These are phyloP conservation scores for Cryphonectria parasitica DNA, from an alignment of 2,329 filamentous ascomycete species.

Conservation along the genomic window DNA sequence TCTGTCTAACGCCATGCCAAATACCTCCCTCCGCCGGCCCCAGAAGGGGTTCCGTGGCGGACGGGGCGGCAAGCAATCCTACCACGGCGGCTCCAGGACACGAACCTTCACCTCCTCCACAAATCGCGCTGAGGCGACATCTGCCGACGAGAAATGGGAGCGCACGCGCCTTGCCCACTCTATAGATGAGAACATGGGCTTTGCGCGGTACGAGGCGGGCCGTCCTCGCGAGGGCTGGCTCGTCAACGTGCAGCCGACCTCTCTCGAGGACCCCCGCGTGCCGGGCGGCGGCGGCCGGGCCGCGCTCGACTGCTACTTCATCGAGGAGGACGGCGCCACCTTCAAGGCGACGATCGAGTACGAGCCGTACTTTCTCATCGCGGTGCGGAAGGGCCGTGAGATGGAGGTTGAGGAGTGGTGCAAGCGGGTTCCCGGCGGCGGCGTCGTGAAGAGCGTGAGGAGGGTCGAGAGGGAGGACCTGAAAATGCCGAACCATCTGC, in stretches of 20 bases:
- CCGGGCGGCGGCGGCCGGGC: slow-evolving; percentile 85
- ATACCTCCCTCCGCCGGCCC: slow-evolving; percentile 62
- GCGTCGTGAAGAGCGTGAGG: slow-evolving; percentile 77
- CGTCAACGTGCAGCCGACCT: slow-evolving; percentile 90
- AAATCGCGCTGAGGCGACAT: slow-evolving; percentile 80
- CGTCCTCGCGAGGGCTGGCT: slow-evolving; percentile 85
- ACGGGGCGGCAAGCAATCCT: slow-evolving; percentile 64
- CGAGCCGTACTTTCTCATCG: slow-evolving; percentile 94
- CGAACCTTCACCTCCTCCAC: slow-evolving; percentile 82
- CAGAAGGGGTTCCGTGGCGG: slow-evolving; percentile 66
- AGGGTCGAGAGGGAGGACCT: slow-evolving; percentile 91
- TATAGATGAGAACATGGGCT: slow-evolving; percentile 96
- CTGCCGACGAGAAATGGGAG: slow-evolving; percentile 91
- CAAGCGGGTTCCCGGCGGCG: slow-evolving; percentile 75
- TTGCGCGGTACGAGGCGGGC: slow-evolving; percentile 86
- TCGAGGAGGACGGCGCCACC: slow-evolving; percentile 82
- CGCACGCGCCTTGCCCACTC: slow-evolving; percentile 78
- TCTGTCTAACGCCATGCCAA: slow-evolving; percentile 54
- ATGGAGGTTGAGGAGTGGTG: slow-evolving; percentile 96
- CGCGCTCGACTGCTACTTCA: slow-evolving; percentile 95
- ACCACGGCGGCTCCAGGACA: slow-evolving; percentile 68
- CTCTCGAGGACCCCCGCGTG: slow-evolving; percentile 81
- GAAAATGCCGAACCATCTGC: slow-evolving; percentile 90
- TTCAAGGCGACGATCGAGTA: slow-evolving; percentile 98
- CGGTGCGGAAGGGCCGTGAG: slow-evolving; percentile 85